A percentile compares a stretch with the other conserved stretches of the same genome.
phyloP scores from a whole-genome alignment of 1,284 basidiomycete genomes.

The Thelephora terrestris region DNA sequence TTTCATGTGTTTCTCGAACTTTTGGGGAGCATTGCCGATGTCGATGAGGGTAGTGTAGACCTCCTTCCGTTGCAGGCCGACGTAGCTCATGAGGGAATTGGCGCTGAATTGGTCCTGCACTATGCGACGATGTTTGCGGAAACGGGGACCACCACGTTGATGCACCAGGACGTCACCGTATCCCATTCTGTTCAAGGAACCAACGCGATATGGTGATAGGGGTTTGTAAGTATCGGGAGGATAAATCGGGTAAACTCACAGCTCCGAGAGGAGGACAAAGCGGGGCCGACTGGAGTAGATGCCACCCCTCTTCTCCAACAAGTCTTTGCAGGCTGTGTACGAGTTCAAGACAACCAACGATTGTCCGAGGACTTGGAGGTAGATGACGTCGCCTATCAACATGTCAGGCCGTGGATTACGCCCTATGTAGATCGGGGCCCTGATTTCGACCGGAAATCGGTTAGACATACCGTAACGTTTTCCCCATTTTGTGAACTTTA shows the following conservation, averaged over 20 bases:
- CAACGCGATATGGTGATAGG: neutral
- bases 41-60: conserved; percentile 16
- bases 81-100: conserved; percentile 12
- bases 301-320: conserved; percentile 22
- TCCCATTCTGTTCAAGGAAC: conserved; percentile 5
- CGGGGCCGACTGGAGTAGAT: conserved; percentile 27
- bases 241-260: conserved; percentile 6
- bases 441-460: conserved; percentile 5
- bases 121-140: conserved; percentile 23
- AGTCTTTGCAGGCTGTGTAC: conserved; percentile 20
- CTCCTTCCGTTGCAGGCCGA: conserved; percentile 17
- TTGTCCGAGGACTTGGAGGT: neutral
- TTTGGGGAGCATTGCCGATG: conserved; percentile 15
- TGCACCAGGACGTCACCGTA: conserved; percentile 15
- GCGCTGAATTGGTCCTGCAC: conserved; percentile 19
- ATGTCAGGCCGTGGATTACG: neutral
- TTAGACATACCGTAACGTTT: conserved; percentile 16
- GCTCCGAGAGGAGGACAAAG: conserved; percentile 25
- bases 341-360: conserved; percentile 18
- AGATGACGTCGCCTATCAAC: neutral
- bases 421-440: neutral
- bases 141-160: conserved; percentile 7
- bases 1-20: conserved; percentile 15
- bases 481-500: conserved; percentile 27
- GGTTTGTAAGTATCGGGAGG: neutral